Base-by-base conservation (phyloP, 2,329 filamentous ascomycete genomes). In the Colletotrichum tropicale region DNA sequence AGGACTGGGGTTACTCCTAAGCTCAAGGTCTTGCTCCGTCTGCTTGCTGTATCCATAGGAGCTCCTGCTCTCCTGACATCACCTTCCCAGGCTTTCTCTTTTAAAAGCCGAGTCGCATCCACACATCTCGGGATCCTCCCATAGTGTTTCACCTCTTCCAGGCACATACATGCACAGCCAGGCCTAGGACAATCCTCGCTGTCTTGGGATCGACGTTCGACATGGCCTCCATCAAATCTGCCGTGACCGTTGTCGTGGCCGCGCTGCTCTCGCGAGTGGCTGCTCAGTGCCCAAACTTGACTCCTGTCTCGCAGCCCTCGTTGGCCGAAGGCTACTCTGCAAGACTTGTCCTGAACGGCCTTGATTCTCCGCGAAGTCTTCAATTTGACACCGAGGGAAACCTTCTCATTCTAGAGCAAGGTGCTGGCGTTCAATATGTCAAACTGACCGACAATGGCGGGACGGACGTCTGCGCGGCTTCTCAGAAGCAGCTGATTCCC, bases 351-450 rank as follows among this genome's bases (percentile, higher is more conserved):
- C 52, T 76, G 16, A 82, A 80, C 62, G 80, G 78, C 16, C 77
- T 83, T 34, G 48, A 48, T 5, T 8, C 16, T 4, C 82, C 85
- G 4, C 82, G 85, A 21, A 80, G 81, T 66, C 75, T 87, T 6
- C 78, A 84, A 24, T 80, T 84, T 28, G 85, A 87, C 73, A 75
- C 77, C 0, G 71, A 78, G 28, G 85, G 85, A 6, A 85, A 86
- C 76, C 74, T 87, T 24, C 81, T 87, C 13, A 79, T 87, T 10
- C 80, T 81, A 13, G 82, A 85, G 74, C 77, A 79, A 52, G 78
- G 79, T 5, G 68, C 76, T 10, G 85, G 85, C 10, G 80, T 87
- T 26, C 78, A 79, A 28, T 81, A 83, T 10, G 73, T 86, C 30
- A 80, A 82, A 30, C 75, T 86, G 66, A 81, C 82, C 4, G 82